phyloP scores from a whole-genome alignment of 129 eudicot genomes.

The Lactuca saligna region DNA sequence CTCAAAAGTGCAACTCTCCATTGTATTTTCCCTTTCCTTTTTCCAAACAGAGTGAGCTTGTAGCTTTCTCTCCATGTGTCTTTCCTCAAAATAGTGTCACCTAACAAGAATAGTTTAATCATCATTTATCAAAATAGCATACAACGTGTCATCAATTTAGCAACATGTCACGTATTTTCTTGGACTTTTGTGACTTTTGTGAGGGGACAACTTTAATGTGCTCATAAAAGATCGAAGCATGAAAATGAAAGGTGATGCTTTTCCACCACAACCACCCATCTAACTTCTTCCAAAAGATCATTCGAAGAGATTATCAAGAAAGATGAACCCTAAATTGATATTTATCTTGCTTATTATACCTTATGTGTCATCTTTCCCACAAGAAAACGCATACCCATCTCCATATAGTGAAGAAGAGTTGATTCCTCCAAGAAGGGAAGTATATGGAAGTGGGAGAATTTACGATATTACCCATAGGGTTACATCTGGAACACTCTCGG shows the following conservation, averaged over 20 bases:
- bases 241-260: slow-evolving; percentile 6
- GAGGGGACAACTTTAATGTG: background rate
- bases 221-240: slow-evolving; percentile 9
- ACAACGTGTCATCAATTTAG: too few species aligned
- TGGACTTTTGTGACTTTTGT: background rate
- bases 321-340: slow-evolving; percentile 28
- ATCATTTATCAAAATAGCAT: too few species aligned
- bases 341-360: slow-evolving; percentile 14
- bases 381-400: background rate
- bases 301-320: slow-evolving; percentile 17
- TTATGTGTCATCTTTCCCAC: slow-evolving; percentile 19
- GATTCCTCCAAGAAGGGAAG: slow-evolving; percentile 53
- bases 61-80: too few species aligned
- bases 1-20: too few species aligned
- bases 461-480: slow-evolving; percentile 64
- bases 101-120: too few species aligned
- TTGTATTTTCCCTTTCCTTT: too few species aligned
- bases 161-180: too few species aligned
- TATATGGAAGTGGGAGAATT: slow-evolving; percentile 49
- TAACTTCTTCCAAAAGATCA: background rate
- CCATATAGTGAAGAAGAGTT: slow-evolving; percentile 7
- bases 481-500: slow-evolving; percentile 43
- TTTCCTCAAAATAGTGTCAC: too few species aligned
- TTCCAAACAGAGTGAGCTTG: too few species aligned
- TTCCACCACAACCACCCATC: background rate